Conservation (phyloP, 495 filamentous ascomycete genomes). For the Aspergillus nidulans region DNA sequence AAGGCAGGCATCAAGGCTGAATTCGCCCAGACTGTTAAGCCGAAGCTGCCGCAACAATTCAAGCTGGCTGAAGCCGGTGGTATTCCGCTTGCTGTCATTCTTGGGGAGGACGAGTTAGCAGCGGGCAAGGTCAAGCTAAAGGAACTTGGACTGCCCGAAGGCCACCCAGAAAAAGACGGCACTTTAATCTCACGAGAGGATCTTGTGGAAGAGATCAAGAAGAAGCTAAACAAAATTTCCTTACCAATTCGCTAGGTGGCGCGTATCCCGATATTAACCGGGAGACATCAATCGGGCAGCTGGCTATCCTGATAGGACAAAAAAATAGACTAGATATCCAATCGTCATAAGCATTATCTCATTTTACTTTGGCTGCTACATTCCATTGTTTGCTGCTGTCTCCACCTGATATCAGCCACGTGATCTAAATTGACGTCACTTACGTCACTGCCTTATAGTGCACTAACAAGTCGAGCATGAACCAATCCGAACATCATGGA, state of each 20-base stretch:
- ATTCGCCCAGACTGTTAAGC: constrained; percentile 75
- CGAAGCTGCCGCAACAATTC: constrained; percentile 73
- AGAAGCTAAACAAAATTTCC: constrained; percentile 5
- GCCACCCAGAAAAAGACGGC: constrained; percentile 83
- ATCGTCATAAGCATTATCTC: constrained; percentile 3
- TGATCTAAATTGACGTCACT: constrained; percentile 4
- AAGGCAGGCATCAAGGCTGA: constrained; percentile 78
- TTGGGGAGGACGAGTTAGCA: constrained; percentile 75
- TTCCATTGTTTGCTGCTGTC: not conserved
- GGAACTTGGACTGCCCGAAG: constrained; percentile 73
- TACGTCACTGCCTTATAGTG: not conserved
- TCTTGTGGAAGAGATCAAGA: constrained; percentile 58
- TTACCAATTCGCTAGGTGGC: not conserved
- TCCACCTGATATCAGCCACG: not conserved
- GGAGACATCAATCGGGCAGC: not conserved
- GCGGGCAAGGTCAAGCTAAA: constrained; percentile 77
- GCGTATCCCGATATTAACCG: not conserved
- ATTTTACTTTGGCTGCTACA: not conserved
- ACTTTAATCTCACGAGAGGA: constrained; percentile 60
- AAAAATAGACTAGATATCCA: constrained; percentile 13
- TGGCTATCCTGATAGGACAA: constrained; percentile 14
- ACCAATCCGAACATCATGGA: not conserved
- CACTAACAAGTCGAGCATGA: not conserved
- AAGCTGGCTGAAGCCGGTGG: constrained; percentile 68
- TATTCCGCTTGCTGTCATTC: constrained; percentile 69